Evolutionary conservation across 768 basidiomycete genomes (phyloP).

Genomic region (Crepidotus variabilis): DNA sequence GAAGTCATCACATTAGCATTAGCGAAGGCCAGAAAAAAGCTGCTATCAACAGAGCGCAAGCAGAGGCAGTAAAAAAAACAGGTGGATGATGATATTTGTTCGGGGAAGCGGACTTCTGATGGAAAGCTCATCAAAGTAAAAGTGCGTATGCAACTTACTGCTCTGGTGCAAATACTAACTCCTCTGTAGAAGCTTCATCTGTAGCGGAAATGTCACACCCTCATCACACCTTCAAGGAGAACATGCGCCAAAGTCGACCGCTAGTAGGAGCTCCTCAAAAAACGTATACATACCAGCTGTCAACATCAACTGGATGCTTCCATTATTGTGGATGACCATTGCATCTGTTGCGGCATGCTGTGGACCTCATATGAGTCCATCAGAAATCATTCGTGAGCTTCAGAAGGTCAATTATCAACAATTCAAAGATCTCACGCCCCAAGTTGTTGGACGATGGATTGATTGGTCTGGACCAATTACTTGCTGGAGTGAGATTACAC

Average conservation of each 20-base stretch:
- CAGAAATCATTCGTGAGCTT: conserved; percentile 1
- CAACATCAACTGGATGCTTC: not conserved
- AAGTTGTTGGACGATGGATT: conserved; percentile 7
- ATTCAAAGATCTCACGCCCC: conserved; percentile 2
- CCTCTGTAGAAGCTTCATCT: not conserved
- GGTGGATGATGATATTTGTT: not conserved
- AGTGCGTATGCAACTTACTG: not conserved
- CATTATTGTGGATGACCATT: not conserved
- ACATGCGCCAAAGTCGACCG: not conserved
- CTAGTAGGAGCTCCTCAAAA: not conserved
- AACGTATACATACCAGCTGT: not conserved
- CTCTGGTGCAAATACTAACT: not conserved
- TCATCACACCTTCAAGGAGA: not conserved
- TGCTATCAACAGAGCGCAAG: not conserved
- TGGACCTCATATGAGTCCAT: not conserved
- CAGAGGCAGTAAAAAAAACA: not conserved
- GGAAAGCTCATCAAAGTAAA: not conserved
- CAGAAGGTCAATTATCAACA: not conserved
- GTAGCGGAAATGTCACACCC: not conserved
- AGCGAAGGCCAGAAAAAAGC: not conserved
- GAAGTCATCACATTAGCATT: not conserved
- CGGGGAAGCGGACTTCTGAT: not conserved
- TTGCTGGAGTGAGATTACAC: not conserved
- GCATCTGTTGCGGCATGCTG: not conserved
- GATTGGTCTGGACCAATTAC: not conserved